These are phyloP conservation scores for Pseudogymnoascus destructans DNA, from an alignment of 2,329 filamentous ascomycete species.

Conservation along the genomic window DNA sequence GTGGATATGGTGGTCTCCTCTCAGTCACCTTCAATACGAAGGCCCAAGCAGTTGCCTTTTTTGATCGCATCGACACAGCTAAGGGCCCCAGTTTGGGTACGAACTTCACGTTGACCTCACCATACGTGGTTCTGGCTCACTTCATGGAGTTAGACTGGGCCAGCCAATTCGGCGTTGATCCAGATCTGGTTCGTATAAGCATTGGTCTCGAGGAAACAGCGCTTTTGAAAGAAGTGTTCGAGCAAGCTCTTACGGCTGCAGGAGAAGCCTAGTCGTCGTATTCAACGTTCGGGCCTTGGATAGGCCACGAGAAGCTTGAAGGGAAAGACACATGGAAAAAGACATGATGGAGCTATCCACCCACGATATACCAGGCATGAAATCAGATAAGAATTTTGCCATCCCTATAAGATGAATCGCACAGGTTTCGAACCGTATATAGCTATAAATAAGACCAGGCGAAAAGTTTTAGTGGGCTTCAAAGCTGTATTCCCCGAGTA, in stretches of 20 bases:
- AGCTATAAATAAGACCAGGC: background rate
- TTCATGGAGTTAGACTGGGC: conserved; percentile 91
- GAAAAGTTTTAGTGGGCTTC: background rate
- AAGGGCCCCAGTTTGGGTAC: conserved; percentile 94
- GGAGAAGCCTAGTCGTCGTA: background rate
- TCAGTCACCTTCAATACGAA: conserved; percentile 66
- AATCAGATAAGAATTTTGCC: background rate
- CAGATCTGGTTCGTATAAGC: conserved; percentile 70
- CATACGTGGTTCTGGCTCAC: conserved; percentile 85
- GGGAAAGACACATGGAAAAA: background rate
- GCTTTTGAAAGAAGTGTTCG: conserved; percentile 51
- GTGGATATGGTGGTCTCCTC: conserved; percentile 81
- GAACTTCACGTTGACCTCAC: conserved; percentile 87
- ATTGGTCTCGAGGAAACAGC: conserved; percentile 74
- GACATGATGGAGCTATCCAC: background rate
- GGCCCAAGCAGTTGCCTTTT: conserved; percentile 66
- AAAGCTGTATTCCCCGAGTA: background rate
- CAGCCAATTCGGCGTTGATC: conserved; percentile 65
- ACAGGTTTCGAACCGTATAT: background rate
- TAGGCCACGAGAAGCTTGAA: background rate
- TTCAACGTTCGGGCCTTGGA: background rate
- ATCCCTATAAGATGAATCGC: background rate
- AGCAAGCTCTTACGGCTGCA: conserved; percentile 53
- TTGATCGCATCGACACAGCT: conserved; percentile 70
- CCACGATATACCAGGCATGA: background rate